Evolutionary conservation across 441 rosid species (phyloP).

Genomic region (Macaranga tanarius): DNA sequence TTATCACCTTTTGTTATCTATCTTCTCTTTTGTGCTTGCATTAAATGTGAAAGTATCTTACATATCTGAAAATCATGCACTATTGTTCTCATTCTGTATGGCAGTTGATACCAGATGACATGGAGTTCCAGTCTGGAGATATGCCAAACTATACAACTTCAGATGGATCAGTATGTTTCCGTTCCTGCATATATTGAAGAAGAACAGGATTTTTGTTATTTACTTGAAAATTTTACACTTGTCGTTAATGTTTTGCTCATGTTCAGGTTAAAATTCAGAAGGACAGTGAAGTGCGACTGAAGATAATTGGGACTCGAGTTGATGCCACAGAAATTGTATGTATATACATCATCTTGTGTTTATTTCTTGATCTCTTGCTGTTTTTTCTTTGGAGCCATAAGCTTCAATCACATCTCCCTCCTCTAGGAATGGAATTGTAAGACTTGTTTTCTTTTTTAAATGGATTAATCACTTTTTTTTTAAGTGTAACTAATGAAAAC

Average conservation of each 20-base stretch:
- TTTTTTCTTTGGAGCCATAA: neutral
- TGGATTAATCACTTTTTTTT: neutral
- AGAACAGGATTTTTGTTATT: neutral
- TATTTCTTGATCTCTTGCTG: neutral
- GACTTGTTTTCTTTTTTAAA: neutral
- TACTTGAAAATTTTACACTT: slow-evolving; percentile 6
- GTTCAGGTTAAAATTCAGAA: slow-evolving; percentile 87
- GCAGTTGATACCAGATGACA: slow-evolving; percentile 92
- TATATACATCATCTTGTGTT: neutral
- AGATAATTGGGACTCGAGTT: slow-evolving; percentile 91
- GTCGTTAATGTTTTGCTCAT: slow-evolving; percentile 16
- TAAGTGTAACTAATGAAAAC: no score
- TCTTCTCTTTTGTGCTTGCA: neutral
- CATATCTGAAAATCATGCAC: neutral
- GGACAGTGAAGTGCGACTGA: slow-evolving; percentile 87
- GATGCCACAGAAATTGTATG: slow-evolving; percentile 92
- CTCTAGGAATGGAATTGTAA: neutral
- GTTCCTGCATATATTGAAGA: neutral
- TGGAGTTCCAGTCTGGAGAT: slow-evolving; percentile 95
- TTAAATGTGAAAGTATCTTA: neutral
- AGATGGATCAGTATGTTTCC: slow-evolving; percentile 72
- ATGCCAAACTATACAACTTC: slow-evolving; percentile 87
- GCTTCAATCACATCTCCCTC: neutral
- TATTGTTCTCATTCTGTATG: slow-evolving; percentile 1
- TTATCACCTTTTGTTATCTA: neutral